Base-by-base conservation (phyloP, 2,329 filamentous ascomycete species). In the Penicillium hesseltinei region DNA sequence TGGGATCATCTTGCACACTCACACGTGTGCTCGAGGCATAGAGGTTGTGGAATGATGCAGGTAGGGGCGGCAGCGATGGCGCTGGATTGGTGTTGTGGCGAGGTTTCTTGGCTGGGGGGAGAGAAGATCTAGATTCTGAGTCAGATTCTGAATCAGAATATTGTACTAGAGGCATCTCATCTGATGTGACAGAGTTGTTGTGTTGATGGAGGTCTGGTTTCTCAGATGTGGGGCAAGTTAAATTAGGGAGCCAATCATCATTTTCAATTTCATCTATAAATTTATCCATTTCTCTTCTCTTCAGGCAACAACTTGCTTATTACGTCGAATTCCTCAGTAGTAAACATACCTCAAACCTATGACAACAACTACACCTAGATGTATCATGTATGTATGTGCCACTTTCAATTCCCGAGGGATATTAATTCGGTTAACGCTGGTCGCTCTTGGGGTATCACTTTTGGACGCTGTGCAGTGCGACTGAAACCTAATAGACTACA, bases 11-110 rank as follows among this genome's bases (percentile, higher is more conserved):
- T 66, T 80, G 82, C 40, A 88, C 88, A 74, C 89, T 90, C 61
- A 89, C 81, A 61, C 93, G 86, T 51, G 90, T 87, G 40, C 87
- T 90, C 11, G 90, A 88, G 29, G 92, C 89, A 75, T 99, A 97
- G 54, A 97, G 82, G 73, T 97, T 90, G 73, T 92, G 90, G 74
- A 99, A 97, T 54, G 84, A 78, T 13, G 86, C 75, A 9, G 92
- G 93, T 23, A 97, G 81, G 9, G 92, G 90, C 31, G 90, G 91
- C 36, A 92, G 76, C 25, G 71, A 68, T 47, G 68, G 49, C 21
- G 40, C 52, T 10, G 68, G 66, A 58, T 68, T 40, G 15, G n/a
- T n/a, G 17, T 25, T 65, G 49, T 59, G 60, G 23, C 65, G 61
- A 31, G 56, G 57, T 53, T 62, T 69, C 46, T 72, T 74, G 50